Percentiles rank a stretch among this genome's conserved stretches.
Conservation (phyloP, 2,329 filamentous ascomycete species). For the Sclerotinia trifoliorum region DNA sequence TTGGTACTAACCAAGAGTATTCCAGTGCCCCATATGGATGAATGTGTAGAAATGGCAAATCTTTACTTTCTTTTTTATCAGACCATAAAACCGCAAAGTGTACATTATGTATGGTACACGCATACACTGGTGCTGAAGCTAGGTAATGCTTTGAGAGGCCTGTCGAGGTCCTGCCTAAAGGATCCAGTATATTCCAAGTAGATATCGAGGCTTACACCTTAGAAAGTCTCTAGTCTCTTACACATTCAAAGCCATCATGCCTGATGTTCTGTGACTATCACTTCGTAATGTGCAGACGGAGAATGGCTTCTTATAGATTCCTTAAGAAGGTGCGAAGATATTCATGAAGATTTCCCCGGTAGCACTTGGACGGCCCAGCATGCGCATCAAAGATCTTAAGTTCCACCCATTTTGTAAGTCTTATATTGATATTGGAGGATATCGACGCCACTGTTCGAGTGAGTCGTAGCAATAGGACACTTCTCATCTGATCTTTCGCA, state of each 20-base stretch:
- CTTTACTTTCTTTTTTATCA: not conserved
- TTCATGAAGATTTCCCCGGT: not conserved
- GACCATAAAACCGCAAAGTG: not conserved
- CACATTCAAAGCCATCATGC: not conserved
- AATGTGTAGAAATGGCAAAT: not conserved
- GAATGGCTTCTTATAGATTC: not conserved
- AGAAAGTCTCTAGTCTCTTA: not conserved
- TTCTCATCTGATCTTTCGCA: not conserved
- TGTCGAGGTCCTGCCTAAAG: not conserved
- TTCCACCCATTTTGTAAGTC: not conserved
- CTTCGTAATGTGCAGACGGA: not conserved
- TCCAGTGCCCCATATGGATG: not conserved
- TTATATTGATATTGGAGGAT: not conserved
- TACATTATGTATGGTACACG: not conserved
- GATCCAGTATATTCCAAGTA: not conserved
- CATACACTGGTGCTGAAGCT: not conserved
- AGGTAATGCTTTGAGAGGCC: not conserved
- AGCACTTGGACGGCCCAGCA: not conserved
- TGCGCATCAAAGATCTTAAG: not conserved
- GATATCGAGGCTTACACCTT: not conserved
- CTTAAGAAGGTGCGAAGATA: not conserved
- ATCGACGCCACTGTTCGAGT: not conserved
- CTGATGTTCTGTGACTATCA: not conserved
- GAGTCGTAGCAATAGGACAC: not conserved
- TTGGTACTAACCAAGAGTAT: conserved; percentile 7